phyloP scores from a whole-genome alignment of 331 rosid species.

The Phaseolus coccineus region DNA sequence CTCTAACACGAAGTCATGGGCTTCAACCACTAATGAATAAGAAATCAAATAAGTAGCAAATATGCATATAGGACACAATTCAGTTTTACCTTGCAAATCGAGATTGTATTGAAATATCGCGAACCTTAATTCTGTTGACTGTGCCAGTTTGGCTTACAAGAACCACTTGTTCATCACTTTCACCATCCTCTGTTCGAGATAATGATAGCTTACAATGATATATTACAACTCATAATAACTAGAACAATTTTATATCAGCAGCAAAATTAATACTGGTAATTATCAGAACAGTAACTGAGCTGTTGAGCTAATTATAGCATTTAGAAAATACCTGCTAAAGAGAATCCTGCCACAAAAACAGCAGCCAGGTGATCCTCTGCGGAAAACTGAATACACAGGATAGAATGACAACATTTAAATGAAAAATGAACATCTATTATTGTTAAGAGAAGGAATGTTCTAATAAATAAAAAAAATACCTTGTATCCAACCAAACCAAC shows the following conservation, averaged over 20 bases:
- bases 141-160: constrained; percentile 98
- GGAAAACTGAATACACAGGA: constrained; percentile 64
- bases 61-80: background rate
- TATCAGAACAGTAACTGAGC: background rate
- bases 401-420: constrained; percentile 1
- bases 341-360: constrained; percentile 92
- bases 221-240: background rate
- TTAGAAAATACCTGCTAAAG: constrained; percentile 69
- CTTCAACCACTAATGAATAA: background rate
- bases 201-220: constrained; percentile 3
- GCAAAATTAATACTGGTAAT: background rate
- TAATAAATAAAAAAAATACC: constrained; percentile 54
- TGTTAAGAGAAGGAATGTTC: constrained; percentile 1
- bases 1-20: background rate
- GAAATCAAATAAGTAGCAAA: constrained; percentile 23
- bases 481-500: constrained; percentile 96
- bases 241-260: constrained; percentile 3
- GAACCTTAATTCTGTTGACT: constrained; percentile 95
- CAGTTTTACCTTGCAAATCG: constrained; percentile 85
- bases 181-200: constrained; percentile 78
- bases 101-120: constrained; percentile 91
- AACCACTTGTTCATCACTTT: constrained; percentile 99
- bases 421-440: background rate
- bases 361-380: constrained; percentile 88
- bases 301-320: background rate